Base-by-base conservation (phyloP, 257 asterid genomes). In the Gentiana straminea region DNA sequence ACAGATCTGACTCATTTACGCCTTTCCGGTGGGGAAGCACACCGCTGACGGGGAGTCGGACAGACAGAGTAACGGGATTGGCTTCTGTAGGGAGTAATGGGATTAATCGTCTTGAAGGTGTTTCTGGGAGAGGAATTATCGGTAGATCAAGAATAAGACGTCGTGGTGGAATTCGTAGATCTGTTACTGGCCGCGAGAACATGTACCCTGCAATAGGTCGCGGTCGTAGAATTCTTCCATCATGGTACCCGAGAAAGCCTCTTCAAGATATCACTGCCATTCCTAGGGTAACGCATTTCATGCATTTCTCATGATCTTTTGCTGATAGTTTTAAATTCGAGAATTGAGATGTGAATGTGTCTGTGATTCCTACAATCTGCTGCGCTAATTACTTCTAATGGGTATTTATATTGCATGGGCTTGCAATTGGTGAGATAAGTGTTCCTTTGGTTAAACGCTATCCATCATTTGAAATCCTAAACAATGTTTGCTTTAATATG, bases 171-270 rank as follows among this genome's bases (percentile, higher is more conserved):
- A 51, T 59, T 37, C 63, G 49, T 41, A 51, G 77, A 46, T 66
- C 84, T 34, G 36, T 44, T 15, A 58, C 51, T 12, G 86, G 83
- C 62, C 73, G 64, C 43, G 81, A 80, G 55, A 79, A 76, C 55
- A 24, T 57, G 55, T 68, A 84, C 9, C 91, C 85, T 12, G 35
- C 34, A 35, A 51, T 63, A 58, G 68, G 70, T 65, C 72, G 78
- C 50, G 79, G 70, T 13, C 68, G 73, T 52, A 66, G 60, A 54
- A 62, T 68, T 24, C 69, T 86, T 66, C 94, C 94, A 32, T 51
- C 70, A 51, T 86, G 95, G 95, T 83, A 83, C 54, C 90, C 86
- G 33, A 76, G 94, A 59, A 76, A 52, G 13, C 94, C 95, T 33
- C 72, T 86, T 13, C 76, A 65, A 34, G 95, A 86, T 24, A 67